These are phyloP conservation scores for Zasmidium citrigriseum DNA, from an alignment of 2,329 filamentous ascomycete species.

Conservation along the genomic window DNA sequence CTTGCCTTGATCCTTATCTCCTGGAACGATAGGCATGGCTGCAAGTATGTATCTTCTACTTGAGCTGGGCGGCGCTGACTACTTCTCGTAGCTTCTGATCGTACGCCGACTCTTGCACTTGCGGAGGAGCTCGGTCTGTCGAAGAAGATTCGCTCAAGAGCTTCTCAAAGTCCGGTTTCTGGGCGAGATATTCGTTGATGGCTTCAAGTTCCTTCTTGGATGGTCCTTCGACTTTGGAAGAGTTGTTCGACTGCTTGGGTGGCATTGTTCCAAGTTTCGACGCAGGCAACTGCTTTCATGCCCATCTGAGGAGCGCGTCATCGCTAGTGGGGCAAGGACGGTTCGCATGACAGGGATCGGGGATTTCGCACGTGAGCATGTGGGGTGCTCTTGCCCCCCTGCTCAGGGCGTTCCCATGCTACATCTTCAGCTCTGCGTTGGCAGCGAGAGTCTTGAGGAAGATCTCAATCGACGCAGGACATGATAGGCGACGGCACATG, in stretches of 20 bases:
- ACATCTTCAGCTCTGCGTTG: no score
- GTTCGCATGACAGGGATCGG: neutral
- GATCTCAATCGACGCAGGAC: no score
- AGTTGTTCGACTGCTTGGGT: conserved; percentile 3
- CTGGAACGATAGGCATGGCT: conserved; percentile 25
- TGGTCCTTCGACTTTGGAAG: conserved; percentile 2
- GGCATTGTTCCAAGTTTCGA: conserved; percentile 3
- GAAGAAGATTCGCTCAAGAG: neutral
- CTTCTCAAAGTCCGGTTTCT: conserved; percentile 9
- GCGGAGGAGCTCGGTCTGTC: neutral
- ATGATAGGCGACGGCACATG: no score
- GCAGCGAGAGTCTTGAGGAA: no score
- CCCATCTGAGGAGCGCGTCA: neutral
- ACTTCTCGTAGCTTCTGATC: neutral
- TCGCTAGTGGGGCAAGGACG: neutral
- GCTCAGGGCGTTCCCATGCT: no score
- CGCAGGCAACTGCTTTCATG: conserved; percentile 1
- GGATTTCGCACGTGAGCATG: neutral
- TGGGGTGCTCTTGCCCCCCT: neutral
- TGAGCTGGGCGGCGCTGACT: neutral
- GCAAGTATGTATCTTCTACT: neutral
- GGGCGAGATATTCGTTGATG: conserved; percentile 10
- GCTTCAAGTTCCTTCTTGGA: conserved; percentile 10
- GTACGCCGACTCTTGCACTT: neutral
- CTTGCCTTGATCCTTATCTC: conserved; percentile 23